Conservation (phyloP, 345 rosid genomes). For the Lepidium aucheri region DNA sequence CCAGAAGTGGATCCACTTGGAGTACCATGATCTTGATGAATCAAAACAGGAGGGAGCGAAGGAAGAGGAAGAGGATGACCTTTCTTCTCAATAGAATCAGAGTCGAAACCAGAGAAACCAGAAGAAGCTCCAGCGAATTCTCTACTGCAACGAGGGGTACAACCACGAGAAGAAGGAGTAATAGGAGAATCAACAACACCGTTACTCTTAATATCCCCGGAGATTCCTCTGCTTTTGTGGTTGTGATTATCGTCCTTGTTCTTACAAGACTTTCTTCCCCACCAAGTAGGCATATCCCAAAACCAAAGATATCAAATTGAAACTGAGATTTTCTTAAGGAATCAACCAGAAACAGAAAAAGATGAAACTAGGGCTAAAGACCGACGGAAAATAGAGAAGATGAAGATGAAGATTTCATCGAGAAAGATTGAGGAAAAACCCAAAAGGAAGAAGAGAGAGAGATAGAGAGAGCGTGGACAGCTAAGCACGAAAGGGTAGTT, state of each 20-base stretch:
- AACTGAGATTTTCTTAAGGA: neutral
- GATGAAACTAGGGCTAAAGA: slow-evolving; percentile 14
- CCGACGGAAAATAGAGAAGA: slow-evolving; percentile 9
- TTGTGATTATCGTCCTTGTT: slow-evolving; percentile 38
- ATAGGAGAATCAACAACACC: slow-evolving; percentile 27
- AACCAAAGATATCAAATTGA: neutral
- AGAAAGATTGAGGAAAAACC: neutral
- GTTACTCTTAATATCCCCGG: slow-evolving; percentile 28
- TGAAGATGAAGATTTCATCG: slow-evolving; percentile 18
- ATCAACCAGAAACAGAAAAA: neutral
- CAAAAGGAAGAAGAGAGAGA: neutral
- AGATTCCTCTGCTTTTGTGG: slow-evolving; percentile 23
- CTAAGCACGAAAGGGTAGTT: slow-evolving; percentile 22
- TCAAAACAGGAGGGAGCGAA: slow-evolving; percentile 23
- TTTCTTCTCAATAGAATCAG: slow-evolving; percentile 50
- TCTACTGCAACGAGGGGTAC: slow-evolving; percentile 43
- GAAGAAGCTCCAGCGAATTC: slow-evolving; percentile 48
- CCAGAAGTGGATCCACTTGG: slow-evolving; percentile 42
- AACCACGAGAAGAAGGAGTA: slow-evolving; percentile 25
- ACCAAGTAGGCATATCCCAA: slow-evolving; percentile 71
- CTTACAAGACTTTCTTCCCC: slow-evolving; percentile 55
- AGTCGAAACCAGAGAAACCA: slow-evolving; percentile 66
- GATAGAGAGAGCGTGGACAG: slow-evolving; percentile 17
- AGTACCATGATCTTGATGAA: slow-evolving; percentile 31
- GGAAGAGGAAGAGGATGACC: slow-evolving; percentile 80